Percentiles rank a stretch among this genome's conserved stretches.
These are phyloP conservation scores for Phytopythium mirpurense DNA, from an alignment of 352 stramenopile species.

Conservation along the genomic window DNA sequence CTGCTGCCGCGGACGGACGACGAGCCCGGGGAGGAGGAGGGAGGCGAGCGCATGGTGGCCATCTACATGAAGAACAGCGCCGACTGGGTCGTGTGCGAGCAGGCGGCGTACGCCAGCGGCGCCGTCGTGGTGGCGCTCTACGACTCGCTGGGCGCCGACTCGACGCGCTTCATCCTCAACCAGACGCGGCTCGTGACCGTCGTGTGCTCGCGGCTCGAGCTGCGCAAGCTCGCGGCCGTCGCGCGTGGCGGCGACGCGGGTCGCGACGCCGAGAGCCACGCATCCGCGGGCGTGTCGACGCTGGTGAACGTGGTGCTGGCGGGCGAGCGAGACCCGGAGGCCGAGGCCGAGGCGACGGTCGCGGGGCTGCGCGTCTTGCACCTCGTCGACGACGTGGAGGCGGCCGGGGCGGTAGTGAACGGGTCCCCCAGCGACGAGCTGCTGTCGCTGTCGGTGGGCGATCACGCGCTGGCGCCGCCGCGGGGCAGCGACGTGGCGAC, in stretches of 20 bases:
- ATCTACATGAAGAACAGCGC: conserved; percentile 97
- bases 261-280: not conserved
- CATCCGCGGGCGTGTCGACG: conserved; percentile 18
- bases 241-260: not conserved
- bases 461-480: conserved; percentile 21
- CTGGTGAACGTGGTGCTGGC: conserved; percentile 45
- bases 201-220: conserved; percentile 50
- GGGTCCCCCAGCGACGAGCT: too few relatives aligned
- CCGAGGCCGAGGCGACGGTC: conserved; percentile 24
- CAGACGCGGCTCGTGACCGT: conserved; percentile 66
- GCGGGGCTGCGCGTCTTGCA: conserved; percentile 34
- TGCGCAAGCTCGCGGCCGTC: conserved; percentile 40
- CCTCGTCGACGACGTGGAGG: conserved; percentile 31
- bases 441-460: not conserved
- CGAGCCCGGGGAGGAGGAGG: conserved; percentile 14
- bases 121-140: conserved; percentile 61
- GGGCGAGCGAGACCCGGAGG: conserved; percentile 25
- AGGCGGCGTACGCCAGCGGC: conserved; percentile 53
- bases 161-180: conserved; percentile 71
- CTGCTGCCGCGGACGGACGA: conserved; percentile 31
- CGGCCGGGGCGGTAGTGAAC: conserved; percentile 23
- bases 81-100: conserved; percentile 94
- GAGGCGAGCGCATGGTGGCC: conserved; percentile 70
- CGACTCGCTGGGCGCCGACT: conserved; percentile 70
- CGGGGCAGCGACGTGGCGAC: conserved; percentile 81